A percentile compares a stretch with the other conserved stretches of the same genome.
Conservation (phyloP, 192 early-diverging fungal genomes). For the Podila horticola region DNA sequence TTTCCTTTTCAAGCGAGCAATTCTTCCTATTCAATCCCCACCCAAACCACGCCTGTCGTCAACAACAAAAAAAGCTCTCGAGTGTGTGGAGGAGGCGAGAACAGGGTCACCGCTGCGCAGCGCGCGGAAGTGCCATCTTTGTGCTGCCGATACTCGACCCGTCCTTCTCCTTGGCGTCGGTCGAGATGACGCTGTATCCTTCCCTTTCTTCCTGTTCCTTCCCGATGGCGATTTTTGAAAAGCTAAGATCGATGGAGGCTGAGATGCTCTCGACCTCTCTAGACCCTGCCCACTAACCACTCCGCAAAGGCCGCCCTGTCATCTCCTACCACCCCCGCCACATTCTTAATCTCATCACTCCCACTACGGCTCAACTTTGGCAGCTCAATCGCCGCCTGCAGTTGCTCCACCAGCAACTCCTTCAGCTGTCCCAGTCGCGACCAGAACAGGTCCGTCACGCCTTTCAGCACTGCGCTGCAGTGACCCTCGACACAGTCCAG, state of each 20-base stretch:
- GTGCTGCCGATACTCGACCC: too few relatives aligned
- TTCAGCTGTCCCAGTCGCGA: not conserved
- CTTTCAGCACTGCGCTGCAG: not conserved
- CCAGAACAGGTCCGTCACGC: not conserved
- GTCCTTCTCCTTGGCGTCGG: too few relatives aligned
- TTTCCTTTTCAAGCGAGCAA: too few relatives aligned
- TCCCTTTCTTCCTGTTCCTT: too few relatives aligned
- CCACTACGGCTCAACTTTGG: not conserved
- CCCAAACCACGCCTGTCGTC: too few relatives aligned
- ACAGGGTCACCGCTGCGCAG: too few relatives aligned
- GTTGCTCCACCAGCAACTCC: not conserved
- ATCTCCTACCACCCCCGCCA: not conserved
- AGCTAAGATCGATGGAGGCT: not conserved
- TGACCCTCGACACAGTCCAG: constrained; percentile 8
- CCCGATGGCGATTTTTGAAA: too few relatives aligned
- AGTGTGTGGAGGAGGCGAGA: too few relatives aligned
- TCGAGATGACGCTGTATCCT: too few relatives aligned
- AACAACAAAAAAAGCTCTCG: too few relatives aligned
- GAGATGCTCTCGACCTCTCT: not conserved
- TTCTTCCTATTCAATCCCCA: too few relatives aligned
- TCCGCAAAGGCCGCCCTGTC: not conserved
- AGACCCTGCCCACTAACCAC: constrained; percentile 10
- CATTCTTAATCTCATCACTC: not conserved
- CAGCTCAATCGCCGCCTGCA: not conserved
- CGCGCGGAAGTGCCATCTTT: too few relatives aligned